Percentiles rank a stretch among this genome's conserved stretches.
Conservation (phyloP, 1,284 basidiomycete genomes). For the Garcileccinum viscosum region DNA sequence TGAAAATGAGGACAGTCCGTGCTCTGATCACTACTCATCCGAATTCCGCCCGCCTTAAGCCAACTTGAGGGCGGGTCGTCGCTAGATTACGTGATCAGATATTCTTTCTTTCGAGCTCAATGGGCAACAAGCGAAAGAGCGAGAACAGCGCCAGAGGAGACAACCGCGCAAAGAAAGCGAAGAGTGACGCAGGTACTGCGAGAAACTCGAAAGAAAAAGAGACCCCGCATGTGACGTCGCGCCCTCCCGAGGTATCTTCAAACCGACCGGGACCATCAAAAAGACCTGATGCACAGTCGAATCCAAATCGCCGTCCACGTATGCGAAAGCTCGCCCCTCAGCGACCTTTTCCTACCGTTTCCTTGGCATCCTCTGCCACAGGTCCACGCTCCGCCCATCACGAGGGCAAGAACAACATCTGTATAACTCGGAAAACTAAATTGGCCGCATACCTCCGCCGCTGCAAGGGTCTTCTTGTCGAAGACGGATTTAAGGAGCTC, state of each 20-base stretch:
- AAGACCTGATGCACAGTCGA: slow-evolving; percentile 8
- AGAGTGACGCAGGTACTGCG: slow-evolving; percentile 11
- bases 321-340: slow-evolving; percentile 73
- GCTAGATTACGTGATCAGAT: slow-evolving; percentile 17
- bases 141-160: slow-evolving; percentile 9
- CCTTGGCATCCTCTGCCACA: slow-evolving; percentile 75
- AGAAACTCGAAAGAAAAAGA: slow-evolving; percentile 10
- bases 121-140: slow-evolving; percentile 35
- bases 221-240: not conserved
- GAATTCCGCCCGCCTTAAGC: slow-evolving; percentile 20
- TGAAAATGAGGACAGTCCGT: not conserved
- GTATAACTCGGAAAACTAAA: slow-evolving; percentile 79
- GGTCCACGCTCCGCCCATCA: slow-evolving; percentile 77
- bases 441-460: slow-evolving; percentile 79
- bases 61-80: slow-evolving; percentile 34
- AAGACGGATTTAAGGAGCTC: slow-evolving; percentile 83
- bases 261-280: slow-evolving; percentile 7
- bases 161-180: slow-evolving; percentile 23
- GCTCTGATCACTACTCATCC: slow-evolving; percentile 18
- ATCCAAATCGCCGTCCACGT: slow-evolving; percentile 35
- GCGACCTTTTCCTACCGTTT: slow-evolving; percentile 77
- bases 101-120: slow-evolving; percentile 1
- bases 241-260: slow-evolving; percentile 4
- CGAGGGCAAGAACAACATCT: slow-evolving; percentile 79
- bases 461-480: slow-evolving; percentile 77